These are phyloP conservation scores for Aspergillus leporis DNA, from an alignment of 495 filamentous ascomycete species.

Conservation along the genomic window DNA sequence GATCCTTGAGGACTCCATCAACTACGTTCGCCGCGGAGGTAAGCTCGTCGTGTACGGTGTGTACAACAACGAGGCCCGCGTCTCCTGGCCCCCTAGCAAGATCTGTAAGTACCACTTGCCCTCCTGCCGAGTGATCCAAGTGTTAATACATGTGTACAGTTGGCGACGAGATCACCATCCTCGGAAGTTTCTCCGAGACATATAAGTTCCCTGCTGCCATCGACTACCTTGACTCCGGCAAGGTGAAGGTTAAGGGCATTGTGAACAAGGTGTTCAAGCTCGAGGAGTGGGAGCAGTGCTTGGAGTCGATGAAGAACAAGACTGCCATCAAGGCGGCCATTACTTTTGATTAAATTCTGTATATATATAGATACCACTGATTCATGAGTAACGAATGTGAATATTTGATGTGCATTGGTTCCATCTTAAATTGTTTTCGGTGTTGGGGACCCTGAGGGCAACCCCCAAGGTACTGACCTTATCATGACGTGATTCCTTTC, in stretches of 20 bases:
- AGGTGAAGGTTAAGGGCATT: slow-evolving; percentile 59
- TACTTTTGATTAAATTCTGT: slow-evolving; percentile 55
- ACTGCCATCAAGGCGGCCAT: slow-evolving; percentile 71
- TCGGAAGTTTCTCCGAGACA: slow-evolving; percentile 68
- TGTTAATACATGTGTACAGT: slow-evolving; percentile 21
- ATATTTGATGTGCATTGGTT: not conserved
- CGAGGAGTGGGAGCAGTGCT: slow-evolving; percentile 45
- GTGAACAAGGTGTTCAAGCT: slow-evolving; percentile 54
- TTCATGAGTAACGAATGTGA: slow-evolving; percentile 9
- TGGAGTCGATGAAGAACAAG: slow-evolving; percentile 58
- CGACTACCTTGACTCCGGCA: slow-evolving; percentile 66
- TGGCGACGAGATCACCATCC: slow-evolving; percentile 65
- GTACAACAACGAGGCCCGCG: slow-evolving; percentile 59
- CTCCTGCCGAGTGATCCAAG: slow-evolving; percentile 14
- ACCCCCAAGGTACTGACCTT: slow-evolving; percentile 5
- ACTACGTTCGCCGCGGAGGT: slow-evolving; percentile 67
- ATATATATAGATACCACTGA: slow-evolving; percentile 13
- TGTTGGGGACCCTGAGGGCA: slow-evolving; percentile 16
- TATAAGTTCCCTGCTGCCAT: slow-evolving; percentile 75
- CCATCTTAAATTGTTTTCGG: not conserved
- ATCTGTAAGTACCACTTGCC: slow-evolving; percentile 46
- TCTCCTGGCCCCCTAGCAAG: slow-evolving; percentile 66
- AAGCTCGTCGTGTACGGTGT: slow-evolving; percentile 71
- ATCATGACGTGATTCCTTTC: not conserved
- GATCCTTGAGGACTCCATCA: slow-evolving; percentile 68